Conservation (phyloP, 2,329 filamentous ascomycete species). For the Arthrobotrys conoides region DNA sequence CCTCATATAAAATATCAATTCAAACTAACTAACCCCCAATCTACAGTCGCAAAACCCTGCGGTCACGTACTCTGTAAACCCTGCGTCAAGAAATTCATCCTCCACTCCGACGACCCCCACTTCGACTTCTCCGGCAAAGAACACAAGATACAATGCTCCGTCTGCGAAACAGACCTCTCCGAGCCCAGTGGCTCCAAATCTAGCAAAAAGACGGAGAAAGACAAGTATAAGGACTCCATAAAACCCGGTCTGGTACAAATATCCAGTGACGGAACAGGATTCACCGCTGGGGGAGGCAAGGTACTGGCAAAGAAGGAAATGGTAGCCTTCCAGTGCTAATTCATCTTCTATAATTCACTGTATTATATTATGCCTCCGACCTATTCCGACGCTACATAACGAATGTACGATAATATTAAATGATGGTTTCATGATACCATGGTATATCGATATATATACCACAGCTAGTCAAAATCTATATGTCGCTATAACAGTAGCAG, state of each 20-base stretch:
- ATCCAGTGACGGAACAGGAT: slow-evolving; percentile 89
- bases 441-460: background rate
- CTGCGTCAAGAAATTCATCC: slow-evolving; percentile 87
- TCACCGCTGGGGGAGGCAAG: slow-evolving; percentile 87
- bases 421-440: background rate
- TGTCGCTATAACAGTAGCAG: background rate
- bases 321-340: slow-evolving; percentile 84
- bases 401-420: background rate
- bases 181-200: slow-evolving; percentile 66
- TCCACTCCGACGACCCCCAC: slow-evolving; percentile 75
- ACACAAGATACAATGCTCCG: slow-evolving; percentile 79
- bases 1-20: background rate
- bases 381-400: background rate
- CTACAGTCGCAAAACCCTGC: slow-evolving; percentile 81
- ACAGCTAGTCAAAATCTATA: background rate
- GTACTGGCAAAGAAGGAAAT: slow-evolving; percentile 80
- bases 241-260: slow-evolving; percentile 83
- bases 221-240: slow-evolving; percentile 73
- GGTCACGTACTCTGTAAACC: slow-evolving; percentile 91
- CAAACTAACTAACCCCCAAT: background rate
- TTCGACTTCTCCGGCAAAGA: slow-evolving; percentile 70
- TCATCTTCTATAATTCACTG: background rate
- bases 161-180: slow-evolving; percentile 85
- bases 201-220: slow-evolving; percentile 63
- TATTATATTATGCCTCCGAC: background rate